Evolutionary conservation across 106 monocot genomes (phyloP), one percentile per base, ranked within the genome.

Genomic region (Cymbidium sinense): DNA sequence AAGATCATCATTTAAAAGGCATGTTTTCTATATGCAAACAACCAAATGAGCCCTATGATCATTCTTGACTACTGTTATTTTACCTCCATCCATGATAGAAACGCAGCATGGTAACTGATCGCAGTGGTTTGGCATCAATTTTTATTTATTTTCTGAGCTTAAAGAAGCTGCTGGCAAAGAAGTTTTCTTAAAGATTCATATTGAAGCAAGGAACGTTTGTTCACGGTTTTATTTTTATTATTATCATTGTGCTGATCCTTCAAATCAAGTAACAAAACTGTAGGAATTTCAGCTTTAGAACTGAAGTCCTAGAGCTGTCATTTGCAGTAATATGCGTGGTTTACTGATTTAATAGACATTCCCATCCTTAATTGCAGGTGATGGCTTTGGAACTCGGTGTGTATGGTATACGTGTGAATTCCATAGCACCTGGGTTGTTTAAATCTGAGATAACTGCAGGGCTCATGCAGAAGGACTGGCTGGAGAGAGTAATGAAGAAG

Each of bases 341-440:
- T 67, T 67, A 58, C 23, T n/a, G 20, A 58, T 58, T 58, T 4
- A 43, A 35, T n/a, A 39, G 37, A 13, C 5, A 27, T 13, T 5
- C 27, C 23, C 28, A 19, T 44, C 27, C 36, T 25, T 33, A 70
- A 21, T 43, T 34, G 50, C 75, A 92, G 95, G 76, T 85, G 2
- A 95, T 95, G 87, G 89, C 95, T 2, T 41, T 95, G 84, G 92
- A 92, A 84, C 80, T 95, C 35, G 91, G 95, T 34, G 64, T 18
- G 43, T 78, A 81, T 70, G 81, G 80, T n/a, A 95, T 95, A 51
- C 74, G 95, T 34, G 92, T 85, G 43, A 95, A 92, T 81, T 84
- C 95, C 1, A 84, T 92, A 77, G 82, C 89, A 19, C 95, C 95
- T n/a, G 95, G 95, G 29, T 28, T 95, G 81, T 95, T 92, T 84